Evolutionary conservation across 2,329 filamentous ascomycete genomes (phyloP), one percentile per base, ranked within the genome.

Genomic region (Chaetomiaceae sp.): DNA sequence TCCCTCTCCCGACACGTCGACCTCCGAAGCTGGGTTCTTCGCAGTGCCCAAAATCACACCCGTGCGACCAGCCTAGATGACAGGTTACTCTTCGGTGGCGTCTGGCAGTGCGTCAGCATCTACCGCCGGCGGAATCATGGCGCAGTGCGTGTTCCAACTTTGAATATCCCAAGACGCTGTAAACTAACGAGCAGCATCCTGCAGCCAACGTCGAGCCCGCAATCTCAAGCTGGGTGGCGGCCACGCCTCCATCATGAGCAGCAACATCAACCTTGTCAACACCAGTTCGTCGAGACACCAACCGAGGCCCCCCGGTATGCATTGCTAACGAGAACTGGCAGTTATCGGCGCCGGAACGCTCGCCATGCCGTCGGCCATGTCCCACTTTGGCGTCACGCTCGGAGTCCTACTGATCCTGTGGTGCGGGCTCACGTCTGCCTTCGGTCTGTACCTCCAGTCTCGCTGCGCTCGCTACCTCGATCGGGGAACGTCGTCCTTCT

Each of bases 281-380:
- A 99, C 93, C 16, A 99, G 89, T 93, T 77, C 53, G 81, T 62
- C 31, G 9, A 37, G 3, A 30, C 17, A 30, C 21, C 13, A 2
- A 33, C n/a, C n/a, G n/a, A n/a, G n/a, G n/a, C n/a, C n/a, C n/a
- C n/a, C n/a, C n/a, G n/a, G n/a, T n/a, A n/a, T n/a, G n/a, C n/a
- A 3, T 3, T 6, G 16, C 54, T 62, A 53, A 58, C 60, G 39
- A 58, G 55, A 50, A 49, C 21, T 52, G n/a, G 38, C 62, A 93
- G 89, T 99, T 63, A 82, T 99, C 57, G 93, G 93, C 50, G 92
- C 93, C 31, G 93, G 93, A 48, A 91, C 95, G 2, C 81, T 99
- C 37, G 93, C 92, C 43, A 84, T 96, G 91, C 92, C 92, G n/a
- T 85, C 89, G 5, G 92, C 93, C 39, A 82, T 99, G 70, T 93